A percentile compares a stretch with the other conserved stretches of the same genome.
Conservation (phyloP, 495 filamentous ascomycete species). For the Bombardia bombarda region DNA sequence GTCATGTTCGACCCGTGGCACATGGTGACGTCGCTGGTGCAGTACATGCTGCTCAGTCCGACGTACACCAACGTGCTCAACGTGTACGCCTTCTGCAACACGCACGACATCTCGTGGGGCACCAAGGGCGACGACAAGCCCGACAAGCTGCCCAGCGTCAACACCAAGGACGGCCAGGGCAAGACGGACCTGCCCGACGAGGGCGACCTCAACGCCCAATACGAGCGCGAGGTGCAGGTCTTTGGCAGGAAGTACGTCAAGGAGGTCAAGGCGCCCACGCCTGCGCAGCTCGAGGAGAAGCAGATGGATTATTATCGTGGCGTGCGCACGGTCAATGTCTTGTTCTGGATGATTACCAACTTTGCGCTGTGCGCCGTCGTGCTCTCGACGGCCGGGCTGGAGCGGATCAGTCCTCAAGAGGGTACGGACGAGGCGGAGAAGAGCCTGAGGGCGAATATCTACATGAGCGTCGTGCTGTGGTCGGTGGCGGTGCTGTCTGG, state of each 20-base stretch:
- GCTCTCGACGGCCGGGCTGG: conserved; percentile 72
- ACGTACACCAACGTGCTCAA: conserved; percentile 99
- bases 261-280: conserved; percentile 53
- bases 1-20: conserved; percentile 99
- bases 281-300: conserved; percentile 57
- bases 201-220: conserved; percentile 77
- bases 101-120: conserved; percentile 99
- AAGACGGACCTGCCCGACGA: conserved; percentile 88
- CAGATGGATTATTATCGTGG: conserved; percentile 99
- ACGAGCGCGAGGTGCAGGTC: conserved; percentile 74
- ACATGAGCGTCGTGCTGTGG: conserved; percentile 88
- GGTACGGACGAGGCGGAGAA: conserved; percentile 31
- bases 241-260: conserved; percentile 60
- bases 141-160: conserved; percentile 75
- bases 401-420: conserved; percentile 44
- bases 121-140: conserved; percentile 98
- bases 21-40: conserved; percentile 91
- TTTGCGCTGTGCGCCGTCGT: conserved; percentile 86
- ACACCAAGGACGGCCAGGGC: conserved; percentile 86
- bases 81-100: conserved; percentile 99
- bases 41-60: conserved; percentile 96
- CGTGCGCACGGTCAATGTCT: conserved; percentile 82
- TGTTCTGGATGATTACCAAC: conserved; percentile 96
- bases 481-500: conserved; percentile 77
- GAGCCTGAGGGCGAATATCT: conserved; percentile 56